Conservation (phyloP, 345 rosid species). For the Aquilaria malaccensis region DNA sequence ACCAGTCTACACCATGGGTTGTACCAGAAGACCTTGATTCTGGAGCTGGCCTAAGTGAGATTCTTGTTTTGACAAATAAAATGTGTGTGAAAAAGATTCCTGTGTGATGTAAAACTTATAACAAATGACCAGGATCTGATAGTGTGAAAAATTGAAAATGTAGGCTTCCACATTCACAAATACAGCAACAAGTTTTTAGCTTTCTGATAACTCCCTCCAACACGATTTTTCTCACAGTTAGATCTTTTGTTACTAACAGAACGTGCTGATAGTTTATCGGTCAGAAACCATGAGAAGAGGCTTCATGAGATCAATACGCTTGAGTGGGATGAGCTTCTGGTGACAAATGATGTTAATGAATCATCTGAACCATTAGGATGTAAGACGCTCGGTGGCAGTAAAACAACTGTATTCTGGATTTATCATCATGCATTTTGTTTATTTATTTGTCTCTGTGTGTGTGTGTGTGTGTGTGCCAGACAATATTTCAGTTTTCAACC, state of each 20-base stretch:
- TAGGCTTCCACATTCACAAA: too few species aligned
- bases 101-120: not conserved
- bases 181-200: not conserved
- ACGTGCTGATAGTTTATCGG: constrained; percentile 35
- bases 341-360: constrained; percentile 38
- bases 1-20: constrained; percentile 44
- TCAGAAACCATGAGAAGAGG: constrained; percentile 50
- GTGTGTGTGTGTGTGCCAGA: constrained; percentile 32
- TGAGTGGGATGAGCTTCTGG: constrained; percentile 92
- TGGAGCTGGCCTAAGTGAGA: constrained; percentile 33
- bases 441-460: not conserved
- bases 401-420: constrained; percentile 7
- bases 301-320: constrained; percentile 93
- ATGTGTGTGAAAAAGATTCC: not conserved
- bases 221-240: constrained; percentile 11
- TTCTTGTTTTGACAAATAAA: constrained; percentile 10
- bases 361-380: constrained; percentile 37
- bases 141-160: not conserved
- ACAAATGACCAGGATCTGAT: not conserved
- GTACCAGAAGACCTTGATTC: constrained; percentile 61
- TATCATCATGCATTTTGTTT: not conserved
- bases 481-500: constrained; percentile 31
- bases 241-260: constrained; percentile 37
- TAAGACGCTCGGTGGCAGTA: constrained; percentile 15
- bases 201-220: not conserved